Conservation (phyloP, 2,329 filamentous ascomycete species). For the Bipolaris oryzae region DNA sequence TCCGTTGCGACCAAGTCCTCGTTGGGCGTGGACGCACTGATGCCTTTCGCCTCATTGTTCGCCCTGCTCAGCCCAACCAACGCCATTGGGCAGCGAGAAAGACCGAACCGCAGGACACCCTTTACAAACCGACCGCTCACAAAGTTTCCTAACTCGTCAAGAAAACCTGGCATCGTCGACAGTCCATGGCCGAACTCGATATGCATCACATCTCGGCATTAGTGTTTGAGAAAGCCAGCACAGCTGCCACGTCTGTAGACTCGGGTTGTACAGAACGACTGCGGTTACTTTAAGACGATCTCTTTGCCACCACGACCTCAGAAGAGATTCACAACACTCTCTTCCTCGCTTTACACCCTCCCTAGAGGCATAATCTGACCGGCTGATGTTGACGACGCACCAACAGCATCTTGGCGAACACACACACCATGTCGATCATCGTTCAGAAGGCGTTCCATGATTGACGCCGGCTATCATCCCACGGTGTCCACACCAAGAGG, state of each 20-base stretch:
- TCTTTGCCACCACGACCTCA: slow-evolving; percentile 30
- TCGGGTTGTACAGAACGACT: slow-evolving; percentile 10
- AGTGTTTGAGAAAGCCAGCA: slow-evolving; percentile 15
- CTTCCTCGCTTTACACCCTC: slow-evolving; percentile 6
- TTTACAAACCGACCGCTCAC: slow-evolving; percentile 14
- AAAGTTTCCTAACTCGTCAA: slow-evolving; percentile 10
- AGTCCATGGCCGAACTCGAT: slow-evolving; percentile 10
- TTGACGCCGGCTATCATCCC: slow-evolving; percentile 7
- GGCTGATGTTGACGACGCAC: slow-evolving; percentile 8
- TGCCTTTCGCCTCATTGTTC: slow-evolving; percentile 39
- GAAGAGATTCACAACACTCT: slow-evolving; percentile 5
- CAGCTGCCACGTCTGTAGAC: slow-evolving; percentile 30
- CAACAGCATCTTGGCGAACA: slow-evolving; percentile 19
- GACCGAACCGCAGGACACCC: slow-evolving; percentile 22
- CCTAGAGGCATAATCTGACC: slow-evolving; percentile 1
- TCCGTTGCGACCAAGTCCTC: slow-evolving; percentile 14
- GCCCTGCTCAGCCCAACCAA: slow-evolving; percentile 36
- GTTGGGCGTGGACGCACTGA: slow-evolving; percentile 37
- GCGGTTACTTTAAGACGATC: slow-evolving; percentile 31
- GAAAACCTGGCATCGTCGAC: slow-evolving; percentile 13
- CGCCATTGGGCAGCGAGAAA: slow-evolving; percentile 34
- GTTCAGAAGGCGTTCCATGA: slow-evolving; percentile 13
- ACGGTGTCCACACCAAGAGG: slow-evolving; percentile 9
- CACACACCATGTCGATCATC: slow-evolving; percentile 21
- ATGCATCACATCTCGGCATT: slow-evolving; percentile 12